Conservation (phyloP, 257 asterid genomes). For the Leonotis leonurus region DNA sequence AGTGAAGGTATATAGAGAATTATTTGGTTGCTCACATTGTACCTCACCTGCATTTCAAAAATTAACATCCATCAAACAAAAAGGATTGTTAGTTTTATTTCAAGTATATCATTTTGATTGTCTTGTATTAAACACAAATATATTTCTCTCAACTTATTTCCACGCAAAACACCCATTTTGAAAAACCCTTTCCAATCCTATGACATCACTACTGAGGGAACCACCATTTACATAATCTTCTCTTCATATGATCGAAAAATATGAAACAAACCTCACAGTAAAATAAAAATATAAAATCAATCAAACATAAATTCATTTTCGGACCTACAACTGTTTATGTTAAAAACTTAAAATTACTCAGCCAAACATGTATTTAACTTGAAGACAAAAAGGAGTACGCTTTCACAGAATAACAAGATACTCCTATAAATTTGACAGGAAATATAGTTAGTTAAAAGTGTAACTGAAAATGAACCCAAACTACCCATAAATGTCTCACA, state of each 20-base stretch:
- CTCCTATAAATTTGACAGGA: background rate
- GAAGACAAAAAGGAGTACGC: background rate
- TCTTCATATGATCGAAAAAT: background rate
- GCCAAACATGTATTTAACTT: background rate
- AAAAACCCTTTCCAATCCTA: background rate
- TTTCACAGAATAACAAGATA: background rate
- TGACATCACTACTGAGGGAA: background rate
- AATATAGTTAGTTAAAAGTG: too few species aligned
- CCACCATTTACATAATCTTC: background rate
- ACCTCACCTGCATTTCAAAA: constrained; percentile 75
- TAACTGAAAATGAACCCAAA: too few species aligned
- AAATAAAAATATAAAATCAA: background rate
- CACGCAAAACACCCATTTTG: background rate
- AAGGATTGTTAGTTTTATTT: background rate
- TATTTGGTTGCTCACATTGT: constrained; percentile 98
- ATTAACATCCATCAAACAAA: constrained; percentile 29
- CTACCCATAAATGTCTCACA: too few species aligned
- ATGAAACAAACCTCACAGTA: background rate
- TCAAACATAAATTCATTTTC: background rate
- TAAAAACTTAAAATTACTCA: too few species aligned
- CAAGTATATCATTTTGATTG: background rate
- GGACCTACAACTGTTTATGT: background rate
- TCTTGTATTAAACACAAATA: background rate
- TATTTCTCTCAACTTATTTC: background rate
- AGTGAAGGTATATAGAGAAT: constrained; percentile 94